Evolutionary conservation across 768 basidiomycete genomes (phyloP).

Genomic region (Pholiota molesta): DNA sequence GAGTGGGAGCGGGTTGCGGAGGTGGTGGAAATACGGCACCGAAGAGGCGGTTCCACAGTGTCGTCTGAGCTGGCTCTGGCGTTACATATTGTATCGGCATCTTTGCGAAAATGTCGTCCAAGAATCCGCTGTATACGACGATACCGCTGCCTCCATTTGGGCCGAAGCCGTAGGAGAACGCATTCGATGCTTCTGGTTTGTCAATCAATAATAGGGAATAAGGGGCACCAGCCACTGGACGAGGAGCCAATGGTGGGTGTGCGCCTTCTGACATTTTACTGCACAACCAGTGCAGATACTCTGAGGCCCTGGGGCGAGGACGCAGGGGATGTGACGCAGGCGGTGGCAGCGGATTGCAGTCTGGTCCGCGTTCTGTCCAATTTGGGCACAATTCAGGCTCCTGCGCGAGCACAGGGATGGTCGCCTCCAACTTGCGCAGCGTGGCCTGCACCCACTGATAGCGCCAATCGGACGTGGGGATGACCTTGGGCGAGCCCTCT

Average conservation of each 20-base stretch:
- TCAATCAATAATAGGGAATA: constrained; percentile 92
- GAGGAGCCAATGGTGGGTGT: constrained; percentile 43
- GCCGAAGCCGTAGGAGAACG: constrained; percentile 96
- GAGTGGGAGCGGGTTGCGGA: constrained; percentile 60
- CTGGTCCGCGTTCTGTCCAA: constrained; percentile 55
- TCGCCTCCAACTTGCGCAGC: constrained; percentile 74
- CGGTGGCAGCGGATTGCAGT: constrained; percentile 71
- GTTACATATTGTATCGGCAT: constrained; percentile 30
- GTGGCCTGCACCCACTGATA: constrained; percentile 85
- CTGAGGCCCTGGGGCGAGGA: constrained; percentile 81
- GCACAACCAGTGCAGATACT: constrained; percentile 63
- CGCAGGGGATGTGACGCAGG: constrained; percentile 80
- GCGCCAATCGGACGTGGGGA: constrained; percentile 86
- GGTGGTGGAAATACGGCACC: constrained; percentile 39
- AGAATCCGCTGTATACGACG: constrained; percentile 92
- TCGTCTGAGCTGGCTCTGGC: constrained; percentile 28
- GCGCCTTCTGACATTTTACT: constrained; percentile 50
- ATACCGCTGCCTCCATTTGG: constrained; percentile 91
- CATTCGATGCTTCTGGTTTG: constrained; percentile 81
- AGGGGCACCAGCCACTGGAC: constrained; percentile 76
- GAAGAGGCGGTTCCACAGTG: constrained; percentile 54
- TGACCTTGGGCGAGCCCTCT: constrained; percentile 61
- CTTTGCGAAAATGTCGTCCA: constrained; percentile 80
- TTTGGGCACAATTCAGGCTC: constrained; percentile 57
- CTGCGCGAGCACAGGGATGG: constrained; percentile 66